Percentiles rank a stretch among this genome's conserved stretches.
Conservation (phyloP, 768 basidiomycete genomes). For the Pleurotus platypus region DNA sequence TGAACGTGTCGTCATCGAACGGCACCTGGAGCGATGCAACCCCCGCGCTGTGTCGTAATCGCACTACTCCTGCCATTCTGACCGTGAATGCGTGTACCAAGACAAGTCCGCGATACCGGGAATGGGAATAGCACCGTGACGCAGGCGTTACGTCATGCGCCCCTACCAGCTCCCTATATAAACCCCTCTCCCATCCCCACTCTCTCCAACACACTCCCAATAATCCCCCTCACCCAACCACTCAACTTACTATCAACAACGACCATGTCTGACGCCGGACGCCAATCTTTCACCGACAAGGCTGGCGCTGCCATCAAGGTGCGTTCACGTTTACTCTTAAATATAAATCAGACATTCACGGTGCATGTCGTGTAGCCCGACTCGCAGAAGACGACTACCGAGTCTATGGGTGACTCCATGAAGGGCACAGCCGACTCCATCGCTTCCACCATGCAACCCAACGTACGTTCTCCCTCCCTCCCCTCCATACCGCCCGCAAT, state of each 20-base stretch:
- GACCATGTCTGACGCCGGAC: constrained; percentile 51
- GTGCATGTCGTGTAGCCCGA: constrained; percentile 41
- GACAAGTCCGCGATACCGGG: too few species aligned
- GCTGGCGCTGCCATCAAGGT: constrained; percentile 48
- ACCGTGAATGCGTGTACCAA: too few species aligned
- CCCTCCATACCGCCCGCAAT: neutral
- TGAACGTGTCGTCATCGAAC: constrained; percentile 44
- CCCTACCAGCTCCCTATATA: neutral
- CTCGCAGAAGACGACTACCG: constrained; percentile 51
- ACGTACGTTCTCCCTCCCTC: constrained; percentile 24
- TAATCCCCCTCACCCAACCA: neutral
- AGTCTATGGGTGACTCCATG: constrained; percentile 45
- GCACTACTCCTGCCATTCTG: constrained; percentile 59
- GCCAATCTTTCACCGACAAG: constrained; percentile 62
- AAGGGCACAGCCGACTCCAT: constrained; percentile 46
- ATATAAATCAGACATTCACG: too few species aligned
- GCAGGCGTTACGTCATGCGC: neutral
- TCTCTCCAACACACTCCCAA: too few species aligned
- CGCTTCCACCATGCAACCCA: constrained; percentile 46
- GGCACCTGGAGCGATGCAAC: constrained; percentile 74
- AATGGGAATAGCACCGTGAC: too few species aligned
- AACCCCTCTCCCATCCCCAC: neutral
- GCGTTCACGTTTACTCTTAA: neutral
- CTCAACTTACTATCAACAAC: neutral
- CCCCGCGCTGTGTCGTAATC: constrained; percentile 84